These are phyloP conservation scores for Phanerochaete sordida DNA, from an alignment of 768 basidiomycete species.

Conservation along the genomic window DNA sequence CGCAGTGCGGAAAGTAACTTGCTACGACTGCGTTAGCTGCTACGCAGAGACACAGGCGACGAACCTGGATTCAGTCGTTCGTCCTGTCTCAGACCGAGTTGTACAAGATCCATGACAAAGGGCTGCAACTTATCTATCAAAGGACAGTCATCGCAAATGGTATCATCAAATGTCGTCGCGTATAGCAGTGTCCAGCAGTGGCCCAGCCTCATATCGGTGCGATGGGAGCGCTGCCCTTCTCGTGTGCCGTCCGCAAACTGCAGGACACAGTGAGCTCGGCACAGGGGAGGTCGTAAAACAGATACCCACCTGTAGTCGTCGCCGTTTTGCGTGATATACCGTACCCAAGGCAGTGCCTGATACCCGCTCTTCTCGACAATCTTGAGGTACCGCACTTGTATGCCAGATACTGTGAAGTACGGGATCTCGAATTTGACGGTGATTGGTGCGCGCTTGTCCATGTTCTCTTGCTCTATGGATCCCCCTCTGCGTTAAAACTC, in stretches of 20 bases:
- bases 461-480: constrained; percentile 54
- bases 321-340: constrained; percentile 90
- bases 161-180: background rate
- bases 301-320: constrained; percentile 80
- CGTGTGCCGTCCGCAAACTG: constrained; percentile 70
- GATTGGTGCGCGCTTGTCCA: constrained; percentile 90
- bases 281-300: background rate
- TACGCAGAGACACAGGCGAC: background rate
- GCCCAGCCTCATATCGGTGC: constrained; percentile 30
- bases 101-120: background rate
- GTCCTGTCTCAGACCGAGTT: background rate
- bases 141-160: background rate
- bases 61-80: background rate
- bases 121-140: background rate
- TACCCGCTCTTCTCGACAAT: constrained; percentile 99
- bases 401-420: constrained; percentile 96
- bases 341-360: constrained; percentile 93
- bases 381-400: constrained; percentile 97
- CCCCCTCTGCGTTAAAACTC: too few relatives aligned
- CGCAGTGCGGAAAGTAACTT: background rate
- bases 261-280: background rate
- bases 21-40: background rate
- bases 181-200: background rate
- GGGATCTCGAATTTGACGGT: constrained; percentile 98
- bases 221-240: constrained; percentile 70